These are phyloP conservation scores for Ceratocystis colombiana DNA, from an alignment of 2,329 filamentous ascomycete genomes.

Conservation along the genomic window DNA sequence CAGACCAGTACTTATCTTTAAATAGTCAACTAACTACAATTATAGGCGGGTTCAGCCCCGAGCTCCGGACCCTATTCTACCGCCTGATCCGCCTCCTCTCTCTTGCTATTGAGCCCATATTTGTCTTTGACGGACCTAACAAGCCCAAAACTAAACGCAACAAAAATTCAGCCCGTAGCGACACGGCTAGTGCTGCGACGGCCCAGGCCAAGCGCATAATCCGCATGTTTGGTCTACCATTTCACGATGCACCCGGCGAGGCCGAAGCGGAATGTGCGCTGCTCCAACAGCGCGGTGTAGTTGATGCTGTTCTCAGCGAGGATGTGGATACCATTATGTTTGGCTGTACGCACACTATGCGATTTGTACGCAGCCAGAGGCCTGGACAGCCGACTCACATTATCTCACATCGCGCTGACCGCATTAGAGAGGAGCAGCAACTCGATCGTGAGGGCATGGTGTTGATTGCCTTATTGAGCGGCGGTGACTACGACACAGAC, in stretches of 20 bases:
- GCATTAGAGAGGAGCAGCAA: conserved; percentile 43
- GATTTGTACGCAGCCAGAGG: conserved; percentile 40
- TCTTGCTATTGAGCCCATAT: conserved; percentile 73
- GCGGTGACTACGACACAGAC: conserved; percentile 84
- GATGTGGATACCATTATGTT: conserved; percentile 99
- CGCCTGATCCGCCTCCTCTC: conserved; percentile 67
- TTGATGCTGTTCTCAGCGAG: conserved; percentile 89
- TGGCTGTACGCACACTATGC: conserved; percentile 66
- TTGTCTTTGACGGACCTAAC: conserved; percentile 80
- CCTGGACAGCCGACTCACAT: conserved; percentile 61
- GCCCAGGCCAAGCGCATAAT: conserved; percentile 76
- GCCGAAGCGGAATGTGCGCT: conserved; percentile 93
- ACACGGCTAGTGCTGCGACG: conserved; percentile 56
- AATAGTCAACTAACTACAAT: neutral
- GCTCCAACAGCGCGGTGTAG: conserved; percentile 68
- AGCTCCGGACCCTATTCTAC: conserved; percentile 85
- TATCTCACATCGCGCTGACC: conserved; percentile 50
- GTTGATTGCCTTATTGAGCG: conserved; percentile 85
- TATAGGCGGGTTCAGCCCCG: conserved; percentile 73
- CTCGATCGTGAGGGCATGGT: conserved; percentile 85
- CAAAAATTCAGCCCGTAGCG: conserved; percentile 52
- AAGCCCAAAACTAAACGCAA: conserved; percentile 84
- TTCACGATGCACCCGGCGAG: conserved; percentile 83
- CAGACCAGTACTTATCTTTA: no score
- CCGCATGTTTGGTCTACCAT: conserved; percentile 71